Evolutionary conservation across 2,329 filamentous ascomycete genomes (phyloP).

Genomic region (Ophiostoma himal-ulmi): DNA sequence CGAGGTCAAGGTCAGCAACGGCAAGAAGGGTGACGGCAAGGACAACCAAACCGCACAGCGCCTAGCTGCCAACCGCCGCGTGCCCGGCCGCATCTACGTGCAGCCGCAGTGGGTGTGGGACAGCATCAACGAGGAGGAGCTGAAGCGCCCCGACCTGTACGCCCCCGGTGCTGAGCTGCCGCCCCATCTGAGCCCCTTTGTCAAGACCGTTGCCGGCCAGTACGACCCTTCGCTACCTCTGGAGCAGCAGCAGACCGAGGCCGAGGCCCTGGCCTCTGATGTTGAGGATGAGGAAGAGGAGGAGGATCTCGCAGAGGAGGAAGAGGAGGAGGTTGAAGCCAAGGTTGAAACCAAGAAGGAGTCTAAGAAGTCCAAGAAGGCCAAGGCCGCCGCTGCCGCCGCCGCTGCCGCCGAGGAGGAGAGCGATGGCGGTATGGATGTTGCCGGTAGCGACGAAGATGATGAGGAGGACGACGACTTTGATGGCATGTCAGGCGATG

Average conservation of each 20-base stretch:
- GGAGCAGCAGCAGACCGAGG: constrained; percentile 81
- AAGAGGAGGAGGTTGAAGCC: constrained; percentile 32
- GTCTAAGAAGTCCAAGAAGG: constrained; percentile 34
- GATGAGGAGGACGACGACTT: constrained; percentile 43
- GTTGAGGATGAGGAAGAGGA: constrained; percentile 45
- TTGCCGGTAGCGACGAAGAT: constrained; percentile 42
- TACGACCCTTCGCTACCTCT: constrained; percentile 87
- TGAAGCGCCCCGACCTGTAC: constrained; percentile 82
- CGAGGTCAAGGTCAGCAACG: constrained; percentile 47
- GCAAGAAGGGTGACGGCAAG: constrained; percentile 42
- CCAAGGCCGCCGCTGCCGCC: constrained; percentile 41
- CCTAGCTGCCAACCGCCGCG: constrained; percentile 59
- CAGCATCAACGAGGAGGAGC: constrained; percentile 82
- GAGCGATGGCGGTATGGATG: constrained; percentile 41
- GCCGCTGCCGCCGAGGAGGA: constrained; percentile 31
- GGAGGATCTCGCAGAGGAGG: constrained; percentile 36
- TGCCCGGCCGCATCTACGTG: constrained; percentile 87
- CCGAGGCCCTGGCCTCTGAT: constrained; percentile 68
- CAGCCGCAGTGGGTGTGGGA: constrained; percentile 99
- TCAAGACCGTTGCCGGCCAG: constrained; percentile 75
- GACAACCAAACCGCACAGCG: constrained; percentile 59
- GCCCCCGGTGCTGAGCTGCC: constrained; percentile 84
- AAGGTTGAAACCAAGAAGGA: constrained; percentile 24
- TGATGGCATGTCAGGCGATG: constrained; percentile 31
- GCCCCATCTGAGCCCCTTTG: constrained; percentile 93